Base-by-base conservation (phyloP, 2,329 filamentous ascomycete genomes). In the Nannizziopsis arthrosporioides region DNA sequence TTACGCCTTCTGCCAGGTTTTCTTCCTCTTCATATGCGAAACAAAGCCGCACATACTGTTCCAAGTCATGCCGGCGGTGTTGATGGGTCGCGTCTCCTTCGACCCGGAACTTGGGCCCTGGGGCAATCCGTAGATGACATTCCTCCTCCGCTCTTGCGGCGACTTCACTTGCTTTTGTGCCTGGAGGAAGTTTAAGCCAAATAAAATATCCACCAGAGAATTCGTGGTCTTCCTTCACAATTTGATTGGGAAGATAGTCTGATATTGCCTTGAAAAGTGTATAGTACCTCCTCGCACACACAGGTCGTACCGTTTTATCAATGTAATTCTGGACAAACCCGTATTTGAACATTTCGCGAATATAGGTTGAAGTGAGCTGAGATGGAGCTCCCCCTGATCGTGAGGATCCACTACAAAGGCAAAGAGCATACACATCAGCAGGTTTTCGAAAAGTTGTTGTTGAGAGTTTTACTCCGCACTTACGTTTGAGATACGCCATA, bases 121-220 rank as follows among this genome's bases (percentile, higher is more conserved):
- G 71, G 18, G 81, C 84, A 17, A 92, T 70, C 19, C 80, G 72
- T 48, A 93, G 63, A 41, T 80, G 78, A 62, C 84, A 81, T 47
- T 82, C 76, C 17, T 70, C 65, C 58, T 74, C 68, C 12, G 81
- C 81, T 35, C 70, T 69, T 55, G 72, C 66, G 5, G 77, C 76
- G 30, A 87, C 68, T 6, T 73, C 71, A 30, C 66, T 67, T 32
- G 74, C 78, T 7, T 73, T 69, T 47, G 82, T 66, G 39, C 60
- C 48, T 53, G 62, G 53, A 0, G 81, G 80, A 3, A 94, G 63
- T 1, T 71, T 73, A 19, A 93, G 64, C 87, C 87, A 94, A 42
- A 94, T 70, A 62, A 94, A 94, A 62, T 90, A 94, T 0, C 88
- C 88, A 0, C 88, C 88, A 27, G 81, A 82, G 2, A 81, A 63